Evolutionary conservation across 148 eudicot species (phyloP).

Genomic region (Cornus kousa): DNA sequence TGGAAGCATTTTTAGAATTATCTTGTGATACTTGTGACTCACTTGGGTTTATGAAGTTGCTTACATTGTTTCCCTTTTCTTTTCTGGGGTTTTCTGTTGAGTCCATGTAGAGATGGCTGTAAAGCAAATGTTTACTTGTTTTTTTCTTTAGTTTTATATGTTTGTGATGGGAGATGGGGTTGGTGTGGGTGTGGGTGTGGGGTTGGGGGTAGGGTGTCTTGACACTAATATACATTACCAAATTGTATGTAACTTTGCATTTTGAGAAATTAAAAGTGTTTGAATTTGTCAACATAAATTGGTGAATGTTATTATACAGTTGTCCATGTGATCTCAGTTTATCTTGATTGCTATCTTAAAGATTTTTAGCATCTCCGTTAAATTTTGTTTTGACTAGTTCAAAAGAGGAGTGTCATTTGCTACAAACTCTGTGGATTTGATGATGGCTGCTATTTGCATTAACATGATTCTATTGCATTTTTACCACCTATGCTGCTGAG

Average conservation of each 20-base stretch:
- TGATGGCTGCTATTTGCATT: too few relatives aligned
- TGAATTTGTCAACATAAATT: background rate
- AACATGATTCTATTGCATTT: background rate
- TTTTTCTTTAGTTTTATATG: background rate
- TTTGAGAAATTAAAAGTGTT: slow-evolving; percentile 7
- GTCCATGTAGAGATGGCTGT: slow-evolving; percentile 7
- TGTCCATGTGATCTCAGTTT: background rate
- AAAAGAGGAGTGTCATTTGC: too few relatives aligned
- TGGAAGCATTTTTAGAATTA: background rate
- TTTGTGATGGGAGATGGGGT: background rate
- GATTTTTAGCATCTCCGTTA: background rate
- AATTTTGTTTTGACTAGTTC: too few relatives aligned
- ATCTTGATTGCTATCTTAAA: background rate
- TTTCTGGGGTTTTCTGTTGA: background rate
- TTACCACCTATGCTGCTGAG: background rate
- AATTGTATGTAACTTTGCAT: slow-evolving; percentile 12
- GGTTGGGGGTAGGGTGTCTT: background rate
- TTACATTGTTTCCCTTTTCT: background rate
- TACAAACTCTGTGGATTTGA: too few relatives aligned
- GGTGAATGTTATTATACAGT: background rate
- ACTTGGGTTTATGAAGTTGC: background rate
- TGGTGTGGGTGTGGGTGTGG: too few relatives aligned
- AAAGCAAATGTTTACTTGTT: background rate
- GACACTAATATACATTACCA: slow-evolving; percentile 9
- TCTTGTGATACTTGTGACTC: background rate